Percentiles rank a stretch among this genome's conserved stretches.
phyloP scores from a whole-genome alignment of 1,284 basidiomycete genomes.

The Stereum hirsutum region DNA sequence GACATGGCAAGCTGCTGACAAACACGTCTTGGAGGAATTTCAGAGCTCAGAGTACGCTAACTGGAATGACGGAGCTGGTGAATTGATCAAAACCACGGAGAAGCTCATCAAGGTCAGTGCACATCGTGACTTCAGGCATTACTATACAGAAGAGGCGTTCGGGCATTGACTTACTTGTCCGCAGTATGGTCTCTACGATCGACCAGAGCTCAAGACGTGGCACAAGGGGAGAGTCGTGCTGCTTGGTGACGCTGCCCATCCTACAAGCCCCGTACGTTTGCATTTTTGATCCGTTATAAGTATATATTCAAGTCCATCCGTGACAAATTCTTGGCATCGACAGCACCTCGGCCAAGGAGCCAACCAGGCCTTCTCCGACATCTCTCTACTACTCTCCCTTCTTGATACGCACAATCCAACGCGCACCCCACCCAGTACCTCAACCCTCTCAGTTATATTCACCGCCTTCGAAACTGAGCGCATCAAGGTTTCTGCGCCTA shows the following conservation, averaged over 20 bases:
- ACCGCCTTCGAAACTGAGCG: slow-evolving; percentile 20
- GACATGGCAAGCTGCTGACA: slow-evolving; percentile 30
- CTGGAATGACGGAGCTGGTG: slow-evolving; percentile 27
- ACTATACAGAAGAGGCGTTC: too few relatives aligned
- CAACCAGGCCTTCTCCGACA: slow-evolving; percentile 38
- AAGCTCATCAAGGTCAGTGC: slow-evolving; percentile 29
- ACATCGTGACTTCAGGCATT: not conserved
- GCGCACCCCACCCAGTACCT: slow-evolving; percentile 20
- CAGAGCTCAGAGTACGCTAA: slow-evolving; percentile 18
- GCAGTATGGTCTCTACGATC: slow-evolving; percentile 38
- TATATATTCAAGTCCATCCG: too few relatives aligned
- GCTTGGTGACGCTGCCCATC: slow-evolving; percentile 26
- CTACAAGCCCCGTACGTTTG: slow-evolving; percentile 22
- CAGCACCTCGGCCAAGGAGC: slow-evolving; percentile 42
- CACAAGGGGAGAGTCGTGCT: slow-evolving; percentile 25
- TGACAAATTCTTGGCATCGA: too few relatives aligned
- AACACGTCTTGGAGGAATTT: slow-evolving; percentile 21
- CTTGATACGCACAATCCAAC: slow-evolving; percentile 25
- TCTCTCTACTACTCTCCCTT: slow-evolving; percentile 28
- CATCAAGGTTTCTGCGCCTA: slow-evolving; percentile 20
- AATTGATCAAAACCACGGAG: slow-evolving; percentile 25
- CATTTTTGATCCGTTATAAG: too few relatives aligned
- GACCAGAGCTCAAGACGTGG: slow-evolving; percentile 33
- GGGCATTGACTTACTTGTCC: not conserved
- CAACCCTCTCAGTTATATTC: slow-evolving; percentile 22